Conservation (phyloP, 805 yeast species). For the Maudiozyma serrabonitensis region DNA sequence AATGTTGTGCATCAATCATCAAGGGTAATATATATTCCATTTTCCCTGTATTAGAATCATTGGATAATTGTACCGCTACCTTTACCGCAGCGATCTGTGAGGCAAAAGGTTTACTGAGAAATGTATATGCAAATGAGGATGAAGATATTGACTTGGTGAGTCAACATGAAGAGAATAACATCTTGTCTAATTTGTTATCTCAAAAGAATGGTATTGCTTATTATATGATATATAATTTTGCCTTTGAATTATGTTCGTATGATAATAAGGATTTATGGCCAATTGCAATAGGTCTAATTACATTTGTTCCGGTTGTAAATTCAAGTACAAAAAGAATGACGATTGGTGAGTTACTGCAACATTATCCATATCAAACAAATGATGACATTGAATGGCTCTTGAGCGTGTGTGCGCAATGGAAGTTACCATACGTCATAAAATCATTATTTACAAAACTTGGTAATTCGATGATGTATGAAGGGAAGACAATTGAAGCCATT, state of each 20-base stretch:
- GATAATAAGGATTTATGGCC: slow-evolving; percentile 45
- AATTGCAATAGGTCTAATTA: slow-evolving; percentile 58
- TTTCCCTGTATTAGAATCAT: slow-evolving; percentile 46
- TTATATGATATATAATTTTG: slow-evolving; percentile 24
- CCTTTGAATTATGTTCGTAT: slow-evolving; percentile 23
- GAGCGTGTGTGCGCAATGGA: slow-evolving; percentile 60
- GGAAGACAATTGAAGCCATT: slow-evolving; percentile 52
- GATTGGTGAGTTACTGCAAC: slow-evolving; percentile 50
- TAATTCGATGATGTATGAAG: slow-evolving; percentile 40
- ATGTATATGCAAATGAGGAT: slow-evolving; percentile 21
- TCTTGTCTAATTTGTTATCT: slow-evolving; percentile 24
- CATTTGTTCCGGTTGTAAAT: slow-evolving; percentile 36
- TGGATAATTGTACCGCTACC: slow-evolving; percentile 57
- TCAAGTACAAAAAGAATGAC: slow-evolving; percentile 28
- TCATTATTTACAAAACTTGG: slow-evolving; percentile 44
- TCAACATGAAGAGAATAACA: slow-evolving; percentile 13
- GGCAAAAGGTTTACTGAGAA: slow-evolving; percentile 48
- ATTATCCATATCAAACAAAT: slow-evolving; percentile 50
- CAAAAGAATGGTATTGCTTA: slow-evolving; percentile 38
- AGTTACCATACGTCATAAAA: slow-evolving; percentile 47
- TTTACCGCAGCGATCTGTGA: slow-evolving; percentile 53
- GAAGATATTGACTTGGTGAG: slow-evolving; percentile 1
- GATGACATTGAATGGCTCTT: slow-evolving; percentile 77
- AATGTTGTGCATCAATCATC: slow-evolving; percentile 45
- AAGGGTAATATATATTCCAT: slow-evolving; percentile 48